phyloP scores from a whole-genome alignment of 2,329 filamentous ascomycete species.

The Verticillium zaregamsianum region DNA sequence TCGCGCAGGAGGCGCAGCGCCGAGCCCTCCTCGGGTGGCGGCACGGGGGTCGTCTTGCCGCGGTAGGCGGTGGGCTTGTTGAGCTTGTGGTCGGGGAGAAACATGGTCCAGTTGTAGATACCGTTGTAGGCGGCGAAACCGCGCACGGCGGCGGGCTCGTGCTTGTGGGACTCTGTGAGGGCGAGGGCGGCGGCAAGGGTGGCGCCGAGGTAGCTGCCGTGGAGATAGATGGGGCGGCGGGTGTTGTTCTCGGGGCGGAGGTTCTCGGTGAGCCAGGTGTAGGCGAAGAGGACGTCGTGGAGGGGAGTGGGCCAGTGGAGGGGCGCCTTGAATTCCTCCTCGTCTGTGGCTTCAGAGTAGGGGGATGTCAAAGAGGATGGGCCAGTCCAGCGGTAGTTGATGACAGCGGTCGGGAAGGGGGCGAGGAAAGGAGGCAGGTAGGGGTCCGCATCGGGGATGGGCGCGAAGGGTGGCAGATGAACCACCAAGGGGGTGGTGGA shows the following conservation, averaged over 20 bases:
- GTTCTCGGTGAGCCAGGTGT: conserved; percentile 45
- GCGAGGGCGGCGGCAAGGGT: conserved; percentile 52
- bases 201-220: conserved; percentile 55
- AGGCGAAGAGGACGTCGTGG: conserved; percentile 52
- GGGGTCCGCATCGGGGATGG: conserved; percentile 17
- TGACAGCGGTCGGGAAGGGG: conserved; percentile 43
- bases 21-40: conserved; percentile 23
- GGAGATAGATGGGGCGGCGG: conserved; percentile 41
- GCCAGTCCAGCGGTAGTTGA: conserved; percentile 56
- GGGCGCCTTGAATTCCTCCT: conserved; percentile 15
- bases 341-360: conserved; percentile 3
- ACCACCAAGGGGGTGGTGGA: conserved; percentile 44
- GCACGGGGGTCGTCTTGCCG: conserved; percentile 9
- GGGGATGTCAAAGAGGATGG: conserved; percentile 1
- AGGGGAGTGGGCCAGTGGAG: conserved; percentile 52
- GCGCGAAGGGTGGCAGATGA: conserved; percentile 48
- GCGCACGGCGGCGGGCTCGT: conserved; percentile 41
- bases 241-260: conserved; percentile 30
- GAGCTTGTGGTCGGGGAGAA: conserved; percentile 48
- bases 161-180: conserved; percentile 47
- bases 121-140: conserved; percentile 55
- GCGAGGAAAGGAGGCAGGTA: conserved; percentile 37
- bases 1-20: conserved; percentile 32
- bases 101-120: conserved; percentile 61
- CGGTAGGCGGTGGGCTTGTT: conserved; percentile 22